Percentiles rank a stretch among this genome's conserved stretches.
These are phyloP conservation scores for Colletotrichum neosansevieriae DNA, from an alignment of 2,329 filamentous ascomycete species.

Conservation along the genomic window DNA sequence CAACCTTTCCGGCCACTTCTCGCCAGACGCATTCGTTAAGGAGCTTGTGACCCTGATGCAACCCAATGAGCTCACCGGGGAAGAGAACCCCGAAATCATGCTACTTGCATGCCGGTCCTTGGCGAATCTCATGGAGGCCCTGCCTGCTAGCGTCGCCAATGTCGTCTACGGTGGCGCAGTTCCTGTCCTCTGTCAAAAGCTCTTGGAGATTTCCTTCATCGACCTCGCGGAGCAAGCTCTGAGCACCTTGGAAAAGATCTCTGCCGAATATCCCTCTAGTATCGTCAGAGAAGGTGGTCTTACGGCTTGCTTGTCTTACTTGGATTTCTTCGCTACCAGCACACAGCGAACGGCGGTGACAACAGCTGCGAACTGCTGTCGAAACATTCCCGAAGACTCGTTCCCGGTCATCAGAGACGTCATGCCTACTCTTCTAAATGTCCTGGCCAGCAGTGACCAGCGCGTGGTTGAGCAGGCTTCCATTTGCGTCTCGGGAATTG, in stretches of 20 bases:
- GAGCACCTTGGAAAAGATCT: slow-evolving; percentile 97
- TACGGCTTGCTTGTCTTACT: slow-evolving; percentile 93
- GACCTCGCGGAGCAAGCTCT: slow-evolving; percentile 97
- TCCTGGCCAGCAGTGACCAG: slow-evolving; percentile 92
- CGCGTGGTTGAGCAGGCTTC: slow-evolving; percentile 97
- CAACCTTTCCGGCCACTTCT: slow-evolving; percentile 94
- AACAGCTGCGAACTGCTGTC: slow-evolving; percentile 97
- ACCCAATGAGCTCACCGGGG: slow-evolving; percentile 81
- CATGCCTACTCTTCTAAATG: slow-evolving; percentile 94
- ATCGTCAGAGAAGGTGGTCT: slow-evolving; percentile 97
- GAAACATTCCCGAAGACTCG: slow-evolving; percentile 94
- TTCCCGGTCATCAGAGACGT: slow-evolving; percentile 93
- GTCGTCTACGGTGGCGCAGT: slow-evolving; percentile 98
- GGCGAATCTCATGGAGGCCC: slow-evolving; percentile 96
- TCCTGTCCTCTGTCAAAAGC: slow-evolving; percentile 91
- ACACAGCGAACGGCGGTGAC: slow-evolving; percentile 97
- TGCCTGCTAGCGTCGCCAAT: slow-evolving; percentile 92
- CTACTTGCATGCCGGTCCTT: slow-evolving; percentile 94
- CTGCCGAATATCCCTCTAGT: slow-evolving; percentile 91
- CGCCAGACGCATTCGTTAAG: slow-evolving; percentile 93
- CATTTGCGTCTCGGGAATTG: slow-evolving; percentile 92
- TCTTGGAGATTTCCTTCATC: slow-evolving; percentile 96
- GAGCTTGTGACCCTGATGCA: slow-evolving; percentile 94
- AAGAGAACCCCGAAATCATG: slow-evolving; percentile 98
- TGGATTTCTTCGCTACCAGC: slow-evolving; percentile 98